Percentiles rank a stretch among this genome's conserved stretches.
These are phyloP conservation scores for Xylariomycetidae sp. DNA, from an alignment of 2,329 filamentous ascomycete genomes.

Conservation along the genomic window DNA sequence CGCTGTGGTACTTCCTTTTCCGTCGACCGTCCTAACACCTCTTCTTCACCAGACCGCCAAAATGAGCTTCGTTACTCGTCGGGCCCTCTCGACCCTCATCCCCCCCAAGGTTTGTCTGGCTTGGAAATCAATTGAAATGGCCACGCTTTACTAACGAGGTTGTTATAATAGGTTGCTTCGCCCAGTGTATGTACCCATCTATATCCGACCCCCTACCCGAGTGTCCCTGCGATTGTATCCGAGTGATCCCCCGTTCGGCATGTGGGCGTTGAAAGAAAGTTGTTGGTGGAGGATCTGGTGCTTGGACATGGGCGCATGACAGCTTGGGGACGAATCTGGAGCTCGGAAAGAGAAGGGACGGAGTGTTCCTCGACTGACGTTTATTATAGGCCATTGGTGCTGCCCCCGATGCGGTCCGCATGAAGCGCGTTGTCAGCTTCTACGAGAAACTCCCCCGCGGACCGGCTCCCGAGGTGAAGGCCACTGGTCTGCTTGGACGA, in stretches of 20 bases:
- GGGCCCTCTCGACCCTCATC: constrained; percentile 96
- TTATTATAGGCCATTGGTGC: constrained; percentile 76
- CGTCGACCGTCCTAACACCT: no score
- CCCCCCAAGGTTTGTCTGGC: constrained; percentile 76
- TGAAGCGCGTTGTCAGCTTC: constrained; percentile 97
- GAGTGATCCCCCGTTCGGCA: no score
- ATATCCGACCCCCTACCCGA: constrained; percentile 5
- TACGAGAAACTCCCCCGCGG: constrained; percentile 98
- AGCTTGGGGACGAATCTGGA: no score
- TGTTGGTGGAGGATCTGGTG: no score
- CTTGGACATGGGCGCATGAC: no score
- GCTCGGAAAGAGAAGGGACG: constrained; percentile 39
- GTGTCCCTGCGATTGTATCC: background rate
- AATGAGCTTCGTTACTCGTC: constrained; percentile 90
- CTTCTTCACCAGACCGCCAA: constrained; percentile 48
- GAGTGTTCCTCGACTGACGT: constrained; percentile 6
- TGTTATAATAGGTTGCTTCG: constrained; percentile 66
- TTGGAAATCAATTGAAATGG: background rate
- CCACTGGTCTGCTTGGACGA: constrained; percentile 76
- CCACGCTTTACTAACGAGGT: constrained; percentile 12
- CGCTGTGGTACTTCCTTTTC: no score
- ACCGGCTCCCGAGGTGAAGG: constrained; percentile 75
- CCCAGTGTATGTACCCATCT: constrained; percentile 63
- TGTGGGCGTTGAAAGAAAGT: no score
- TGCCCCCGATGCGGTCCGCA: constrained; percentile 91